A percentile compares a stretch with the other conserved stretches of the same genome.
These are phyloP conservation scores for Moniliella sp. DNA, from an alignment of 1,284 basidiomycete genomes.

Conservation along the genomic window DNA sequence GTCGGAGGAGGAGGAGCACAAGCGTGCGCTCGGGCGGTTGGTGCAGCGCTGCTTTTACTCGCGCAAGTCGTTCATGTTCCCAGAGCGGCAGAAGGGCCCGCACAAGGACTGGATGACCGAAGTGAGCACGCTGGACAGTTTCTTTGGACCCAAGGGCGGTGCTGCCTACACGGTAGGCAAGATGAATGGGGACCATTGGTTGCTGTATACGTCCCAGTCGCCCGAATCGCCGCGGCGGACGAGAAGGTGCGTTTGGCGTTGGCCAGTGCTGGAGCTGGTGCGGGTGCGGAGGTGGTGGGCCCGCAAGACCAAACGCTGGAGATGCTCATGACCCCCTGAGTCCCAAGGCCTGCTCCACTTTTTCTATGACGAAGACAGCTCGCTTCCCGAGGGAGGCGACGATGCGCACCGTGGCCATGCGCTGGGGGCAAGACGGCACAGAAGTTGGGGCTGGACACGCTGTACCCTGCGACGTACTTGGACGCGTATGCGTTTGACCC, in stretches of 20 bases:
- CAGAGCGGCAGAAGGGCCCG: conserved; percentile 76
- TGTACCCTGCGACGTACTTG: conserved; percentile 64
- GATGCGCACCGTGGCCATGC: too few species aligned
- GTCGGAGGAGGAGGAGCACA: background rate
- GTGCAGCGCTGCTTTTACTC: conserved; percentile 55
- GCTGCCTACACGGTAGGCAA: conserved; percentile 91
- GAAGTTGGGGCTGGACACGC: conserved; percentile 59
- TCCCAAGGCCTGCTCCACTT: conserved; percentile 55
- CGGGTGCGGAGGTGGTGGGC: conserved; percentile 1
- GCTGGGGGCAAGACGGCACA: too few species aligned
- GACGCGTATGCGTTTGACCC: conserved; percentile 87
- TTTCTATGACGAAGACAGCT: conserved; percentile 39
- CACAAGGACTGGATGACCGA: conserved; percentile 87
- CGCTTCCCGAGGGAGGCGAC: conserved; percentile 1
- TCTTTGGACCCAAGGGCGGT: conserved; percentile 50
- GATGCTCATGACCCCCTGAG: conserved; percentile 91
- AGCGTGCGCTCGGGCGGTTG: conserved; percentile 9
- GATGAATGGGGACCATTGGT: conserved; percentile 96
- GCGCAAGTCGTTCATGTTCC: conserved; percentile 97
- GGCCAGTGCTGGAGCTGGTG: conserved; percentile 5
- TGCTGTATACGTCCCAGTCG: conserved; percentile 54
- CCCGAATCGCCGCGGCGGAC: conserved; percentile 23
- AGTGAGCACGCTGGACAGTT: conserved; percentile 67
- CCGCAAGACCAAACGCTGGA: conserved; percentile 71
- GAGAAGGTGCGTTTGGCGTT: conserved; percentile 1